Percentiles rank a stretch among this genome's conserved stretches.
Evolutionary conservation across 176 grass and related monocot genomes (phyloP).

Genomic region (Pontederia crassipes): DNA sequence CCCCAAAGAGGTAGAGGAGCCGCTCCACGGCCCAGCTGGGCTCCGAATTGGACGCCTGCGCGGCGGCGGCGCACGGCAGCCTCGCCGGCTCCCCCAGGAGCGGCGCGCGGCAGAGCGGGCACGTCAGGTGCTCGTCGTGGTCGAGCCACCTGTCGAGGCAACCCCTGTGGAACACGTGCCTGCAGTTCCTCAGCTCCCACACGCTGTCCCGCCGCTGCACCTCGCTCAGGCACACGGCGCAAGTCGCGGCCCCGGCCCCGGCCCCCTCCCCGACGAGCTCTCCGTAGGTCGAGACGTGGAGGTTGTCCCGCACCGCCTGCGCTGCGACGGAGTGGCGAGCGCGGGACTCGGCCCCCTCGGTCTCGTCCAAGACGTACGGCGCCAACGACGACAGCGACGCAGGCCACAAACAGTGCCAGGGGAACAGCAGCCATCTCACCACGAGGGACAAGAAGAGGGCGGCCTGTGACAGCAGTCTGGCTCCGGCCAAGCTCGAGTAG

Average conservation of each 20-base stretch:
- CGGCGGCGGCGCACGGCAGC: neutral
- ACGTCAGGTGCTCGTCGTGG: conserved; percentile 21
- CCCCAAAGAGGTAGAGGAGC: conserved; percentile 15
- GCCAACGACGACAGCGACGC: neutral
- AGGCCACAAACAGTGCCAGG: neutral
- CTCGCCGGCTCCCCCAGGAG: neutral
- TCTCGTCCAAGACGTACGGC: neutral
- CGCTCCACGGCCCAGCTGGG: conserved; percentile 24
- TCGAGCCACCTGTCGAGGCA: conserved; percentile 24
- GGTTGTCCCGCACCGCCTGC: conserved; percentile 6
- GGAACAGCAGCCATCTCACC: neutral
- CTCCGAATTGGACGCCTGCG: neutral
- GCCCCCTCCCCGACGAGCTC: neutral
- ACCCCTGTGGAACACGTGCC: conserved; percentile 17
- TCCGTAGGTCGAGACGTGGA: conserved; percentile 5
- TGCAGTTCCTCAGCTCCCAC: conserved; percentile 17
- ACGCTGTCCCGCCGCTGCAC: conserved; percentile 4
- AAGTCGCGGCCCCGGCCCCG: neutral
- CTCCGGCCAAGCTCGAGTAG: conserved; percentile 1
- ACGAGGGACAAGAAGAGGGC: neutral
- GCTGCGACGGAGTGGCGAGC: neutral
- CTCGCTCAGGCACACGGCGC: conserved; percentile 19
- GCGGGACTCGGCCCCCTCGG: neutral
- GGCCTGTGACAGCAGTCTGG: neutral
- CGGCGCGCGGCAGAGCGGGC: conserved; percentile 19